Base-by-base conservation (phyloP, 2,329 filamentous ascomycete species). In the Gaeumannomyces sp. region DNA sequence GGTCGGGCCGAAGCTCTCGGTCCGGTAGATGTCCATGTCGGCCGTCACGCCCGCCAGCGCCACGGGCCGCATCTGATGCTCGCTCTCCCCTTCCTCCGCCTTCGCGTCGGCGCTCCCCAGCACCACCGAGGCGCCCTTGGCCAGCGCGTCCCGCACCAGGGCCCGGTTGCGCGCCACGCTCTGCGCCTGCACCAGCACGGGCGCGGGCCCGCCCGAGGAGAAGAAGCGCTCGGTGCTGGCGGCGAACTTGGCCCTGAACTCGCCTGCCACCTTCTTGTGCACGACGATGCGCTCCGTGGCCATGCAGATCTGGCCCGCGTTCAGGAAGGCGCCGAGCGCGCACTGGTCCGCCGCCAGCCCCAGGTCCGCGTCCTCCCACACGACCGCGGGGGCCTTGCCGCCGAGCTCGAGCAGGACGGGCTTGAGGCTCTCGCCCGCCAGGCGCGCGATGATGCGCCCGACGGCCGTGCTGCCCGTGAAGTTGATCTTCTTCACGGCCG, bases 281-380 rank as follows among this genome's bases (percentile, higher is more conserved):
- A 87, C 81, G 11, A 87, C 71, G 38, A 95, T 88, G 33, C 88
- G 85, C 77, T 96, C 92, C 0, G 92, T 95, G 25, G 84, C 83
- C 91, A 96, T 95, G 81, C 92, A 96, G 60, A 95, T 86, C 77
- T 96, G 92, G 0, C 92, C 92, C 2, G 81, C 80, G 73, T 94
- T 85, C 66, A 92, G 71, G 72, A 93, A 93, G 0, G 90, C 81
- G 4, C 91, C 92, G 1, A 89, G 74, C 0, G 86, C 86, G 69
- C 89, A 91, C 70, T 87, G 83, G 16, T 80, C 74, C 0, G 90
- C 92, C 0, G 92, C 91, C 29, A 85, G 80, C 35, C 89, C 82
- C 57, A 96, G 73, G 71, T 96, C 85, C 19, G 92, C 92, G 74
- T 96, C 92, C 62, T 91, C 88, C 74, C 90, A 86, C 0, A 96